Conservation (phyloP, 495 filamentous ascomycete species). For the Cladorrhinum samala region DNA sequence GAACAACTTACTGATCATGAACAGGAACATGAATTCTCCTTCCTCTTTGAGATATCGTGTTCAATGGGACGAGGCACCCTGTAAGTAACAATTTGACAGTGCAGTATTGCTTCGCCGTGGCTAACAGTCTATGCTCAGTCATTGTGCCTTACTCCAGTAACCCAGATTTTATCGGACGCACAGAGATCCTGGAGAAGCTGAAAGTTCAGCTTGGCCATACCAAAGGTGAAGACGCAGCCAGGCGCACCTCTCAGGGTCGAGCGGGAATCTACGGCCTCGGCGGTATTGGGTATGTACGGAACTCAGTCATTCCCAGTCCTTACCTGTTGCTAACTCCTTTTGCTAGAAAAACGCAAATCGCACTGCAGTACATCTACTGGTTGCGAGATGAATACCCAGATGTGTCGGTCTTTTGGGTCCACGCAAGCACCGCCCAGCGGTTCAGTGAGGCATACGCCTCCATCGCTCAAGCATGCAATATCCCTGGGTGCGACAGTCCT, state of each 20-base stretch:
- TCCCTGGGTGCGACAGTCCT: conserved; percentile 27
- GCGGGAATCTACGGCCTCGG: conserved; percentile 41
- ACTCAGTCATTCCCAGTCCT: background rate
- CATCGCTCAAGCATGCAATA: conserved; percentile 33
- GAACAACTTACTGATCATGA: too few species aligned
- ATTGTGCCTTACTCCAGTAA: background rate
- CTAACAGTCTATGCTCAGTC: too few species aligned
- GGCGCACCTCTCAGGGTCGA: too few species aligned
- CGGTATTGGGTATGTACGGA: conserved; percentile 46
- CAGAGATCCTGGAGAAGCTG: conserved; percentile 5
- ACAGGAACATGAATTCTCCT: too few species aligned
- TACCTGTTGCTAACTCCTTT: background rate
- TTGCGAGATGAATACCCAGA: conserved; percentile 29
- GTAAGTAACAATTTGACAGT: too few species aligned
- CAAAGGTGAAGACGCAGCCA: too few species aligned
- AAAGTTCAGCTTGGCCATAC: background rate
- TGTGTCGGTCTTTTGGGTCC: conserved; percentile 42
- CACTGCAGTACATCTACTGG: conserved; percentile 45
- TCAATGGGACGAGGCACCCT: too few species aligned
- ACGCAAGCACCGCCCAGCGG: conserved; percentile 31
- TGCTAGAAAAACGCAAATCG: conserved; percentile 48
- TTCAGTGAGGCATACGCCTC: conserved; percentile 38
- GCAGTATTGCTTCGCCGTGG: too few species aligned
- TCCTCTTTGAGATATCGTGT: too few species aligned
- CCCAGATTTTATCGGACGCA: background rate